These are phyloP conservation scores for Globisporangium recalcitrans DNA, from an alignment of 352 stramenopile species.

Conservation along the genomic window DNA sequence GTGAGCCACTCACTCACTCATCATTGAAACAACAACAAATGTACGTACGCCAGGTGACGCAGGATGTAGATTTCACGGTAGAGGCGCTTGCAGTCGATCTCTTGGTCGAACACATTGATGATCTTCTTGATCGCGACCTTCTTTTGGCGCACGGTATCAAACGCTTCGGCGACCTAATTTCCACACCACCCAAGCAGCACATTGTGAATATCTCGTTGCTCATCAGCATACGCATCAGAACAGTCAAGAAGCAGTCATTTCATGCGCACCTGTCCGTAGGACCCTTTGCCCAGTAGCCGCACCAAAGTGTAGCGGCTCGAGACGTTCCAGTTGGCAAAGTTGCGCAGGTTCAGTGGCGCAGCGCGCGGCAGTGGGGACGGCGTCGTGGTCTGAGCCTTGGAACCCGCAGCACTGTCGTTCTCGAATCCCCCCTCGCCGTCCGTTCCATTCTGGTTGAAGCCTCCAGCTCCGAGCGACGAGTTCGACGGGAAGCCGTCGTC, in stretches of 20 bases:
- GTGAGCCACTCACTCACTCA: not conserved
- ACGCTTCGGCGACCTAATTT: conserved; percentile 55
- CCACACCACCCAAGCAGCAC: not conserved
- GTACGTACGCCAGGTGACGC: conserved; percentile 59
- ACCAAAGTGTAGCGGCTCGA: conserved; percentile 75
- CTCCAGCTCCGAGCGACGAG: conserved; percentile 27
- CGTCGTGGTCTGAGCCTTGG: conserved; percentile 42
- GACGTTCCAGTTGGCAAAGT: conserved; percentile 84
- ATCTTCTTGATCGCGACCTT: conserved; percentile 90
- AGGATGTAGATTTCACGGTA: conserved; percentile 88
- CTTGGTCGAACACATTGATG: conserved; percentile 85
- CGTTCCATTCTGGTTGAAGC: conserved; percentile 19
- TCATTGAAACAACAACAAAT: not conserved
- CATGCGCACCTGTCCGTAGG: conserved; percentile 55
- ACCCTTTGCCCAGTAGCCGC: conserved; percentile 76
- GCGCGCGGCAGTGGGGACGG: conserved; percentile 57
- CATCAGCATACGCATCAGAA: not conserved
- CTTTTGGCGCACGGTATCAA: conserved; percentile 70
- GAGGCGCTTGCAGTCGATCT: conserved; percentile 84
- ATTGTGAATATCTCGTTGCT: not conserved
- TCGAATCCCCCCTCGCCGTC: conserved; percentile 28
- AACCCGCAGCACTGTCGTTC: conserved; percentile 1
- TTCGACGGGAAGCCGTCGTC: conserved; percentile 37
- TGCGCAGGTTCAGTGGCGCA: conserved; percentile 70
- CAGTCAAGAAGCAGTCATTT: not conserved